Base-by-base conservation (phyloP, 495 filamentous ascomycete species). In the Xylaria sp. region DNA sequence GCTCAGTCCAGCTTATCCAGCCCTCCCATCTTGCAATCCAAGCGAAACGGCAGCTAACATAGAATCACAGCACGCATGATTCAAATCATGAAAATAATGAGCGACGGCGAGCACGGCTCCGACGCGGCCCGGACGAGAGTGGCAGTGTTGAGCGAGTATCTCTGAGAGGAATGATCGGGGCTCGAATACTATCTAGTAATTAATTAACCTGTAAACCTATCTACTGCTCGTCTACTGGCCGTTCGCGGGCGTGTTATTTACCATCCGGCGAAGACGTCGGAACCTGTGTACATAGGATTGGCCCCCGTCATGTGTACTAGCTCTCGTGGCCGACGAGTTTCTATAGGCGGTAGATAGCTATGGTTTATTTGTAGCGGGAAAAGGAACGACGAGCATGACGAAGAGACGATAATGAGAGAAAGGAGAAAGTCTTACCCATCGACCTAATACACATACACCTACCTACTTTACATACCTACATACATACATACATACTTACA, bases 41-140 rank as follows among this genome's bases (percentile, higher is more conserved):
- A 31, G 55, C 5, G 26, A 29, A 48, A 21, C 26, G 43, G 31
- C 1, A 9, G 24, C 72, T 80, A 55, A 76, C 68, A 2, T 31
- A 15, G 5, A 0, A 50, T 63, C 37, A 50, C 46, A 88, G 86
- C 78, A 33, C 78, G 79, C 35, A 90, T 90, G 88, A 85, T 90
- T 48, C 81, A 88, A 58, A 88, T 90, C 14, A 81, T 90, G 82
- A 80, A 85, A 68, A 70, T 76, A 33, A 88, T 86, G 81, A 82
- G 84, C 52, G 82, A 86, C 19, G 83, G 84, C 19, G 86, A 88
- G 5, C 76, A 85, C 29, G 84, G 80, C 0, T 84, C 84, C 40
- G 79, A 85, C 19, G 88, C 88, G 35, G 87, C 87, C 12, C 76
- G 82, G 71, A 89, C 88, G 41, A 82, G 88, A 65, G 84, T 89